Base-by-base conservation (phyloP, 345 rosid genomes). In the Adansonia digitata region DNA sequence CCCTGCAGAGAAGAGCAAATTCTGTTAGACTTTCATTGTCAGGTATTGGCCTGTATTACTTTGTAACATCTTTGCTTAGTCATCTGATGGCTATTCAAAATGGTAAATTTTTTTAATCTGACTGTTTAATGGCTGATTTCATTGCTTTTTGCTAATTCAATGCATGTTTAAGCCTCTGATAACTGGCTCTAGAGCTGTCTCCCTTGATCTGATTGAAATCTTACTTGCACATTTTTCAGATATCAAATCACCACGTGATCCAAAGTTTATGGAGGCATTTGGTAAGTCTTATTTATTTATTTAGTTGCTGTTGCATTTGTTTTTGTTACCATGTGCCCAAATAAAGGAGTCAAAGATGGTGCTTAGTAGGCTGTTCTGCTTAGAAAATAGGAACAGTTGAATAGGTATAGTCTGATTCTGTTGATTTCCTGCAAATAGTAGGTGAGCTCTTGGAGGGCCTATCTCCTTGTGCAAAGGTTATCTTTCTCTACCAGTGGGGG, bases 191-290 rank as follows among this genome's bases (percentile, higher is more conserved):
- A 27, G 37, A 62, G 68, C 68, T 46, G 15, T 29, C 52, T 59
- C 26, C 11, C 18, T 7, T 63, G 27, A 42, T 62, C 42, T 71
- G 56, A 39, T 46, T 69, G 53, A 75, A 51, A 74, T 73, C 64
- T 34, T 81, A 18, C 15, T 42, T 72, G 35, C 69, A 42, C 35
- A 73, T 83, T 80, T 71, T 84, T 66, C 90, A 94, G 98, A 94
- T 77, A 49, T 87, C 75, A 95, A 91, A 76, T 93, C 96, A 56
- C 92, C 96, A 1, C 85, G 90, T 74, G 98, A 91, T 86, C 93
- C 93, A 13, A 94, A 91, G 81, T 86, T 64, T 46, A 72, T 79
- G 87, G 99, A 95, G 86, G 88, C 96, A 81, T 83, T 90, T 82
- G 99, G 99, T 95, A 79, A 89, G 93, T 83, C 61, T 51, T 71